phyloP scores from a whole-genome alignment of 2,329 filamentous ascomycete species.

The Ceratocystis variospora region DNA sequence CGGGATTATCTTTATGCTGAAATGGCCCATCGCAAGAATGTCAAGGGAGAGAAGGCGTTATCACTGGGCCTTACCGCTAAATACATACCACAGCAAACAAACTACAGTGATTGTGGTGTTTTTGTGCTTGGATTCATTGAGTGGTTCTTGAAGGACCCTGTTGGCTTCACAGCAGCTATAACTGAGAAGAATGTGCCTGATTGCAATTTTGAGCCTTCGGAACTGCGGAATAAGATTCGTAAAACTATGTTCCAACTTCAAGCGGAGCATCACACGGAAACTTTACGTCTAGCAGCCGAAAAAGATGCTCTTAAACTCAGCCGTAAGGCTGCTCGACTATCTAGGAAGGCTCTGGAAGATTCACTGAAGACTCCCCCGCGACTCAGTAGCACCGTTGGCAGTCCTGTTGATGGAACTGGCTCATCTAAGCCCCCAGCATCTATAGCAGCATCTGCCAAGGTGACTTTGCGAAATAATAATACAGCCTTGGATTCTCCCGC shows the following conservation, averaged over 20 bases:
- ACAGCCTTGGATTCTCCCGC: neutral
- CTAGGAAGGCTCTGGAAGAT: slow-evolving; percentile 5
- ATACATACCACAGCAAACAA: slow-evolving; percentile 64
- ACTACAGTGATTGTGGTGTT: slow-evolving; percentile 79
- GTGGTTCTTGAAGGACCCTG: slow-evolving; percentile 64
- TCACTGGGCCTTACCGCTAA: slow-evolving; percentile 51
- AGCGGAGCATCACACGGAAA: slow-evolving; percentile 22
- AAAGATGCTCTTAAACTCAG: slow-evolving; percentile 29
- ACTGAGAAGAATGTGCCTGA: slow-evolving; percentile 41
- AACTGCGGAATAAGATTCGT: slow-evolving; percentile 53
- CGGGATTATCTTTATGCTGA: slow-evolving; percentile 68
- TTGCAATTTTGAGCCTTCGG: slow-evolving; percentile 42
- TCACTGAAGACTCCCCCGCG: neutral
- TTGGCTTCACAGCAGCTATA: slow-evolving; percentile 52
- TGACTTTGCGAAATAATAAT: neutral
- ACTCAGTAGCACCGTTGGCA: neutral
- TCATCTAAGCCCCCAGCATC: neutral
- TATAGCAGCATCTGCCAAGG: neutral
- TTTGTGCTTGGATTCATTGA: slow-evolving; percentile 76
- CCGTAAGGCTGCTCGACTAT: slow-evolving; percentile 21
- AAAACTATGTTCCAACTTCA: slow-evolving; percentile 51
- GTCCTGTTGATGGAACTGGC: slow-evolving; percentile 14
- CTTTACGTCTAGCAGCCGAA: slow-evolving; percentile 25
- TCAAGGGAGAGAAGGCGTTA: slow-evolving; percentile 28
- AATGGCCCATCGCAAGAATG: slow-evolving; percentile 45